Base-by-base conservation (phyloP, 495 filamentous ascomycete species). In the Xylaria bambusicola region DNA sequence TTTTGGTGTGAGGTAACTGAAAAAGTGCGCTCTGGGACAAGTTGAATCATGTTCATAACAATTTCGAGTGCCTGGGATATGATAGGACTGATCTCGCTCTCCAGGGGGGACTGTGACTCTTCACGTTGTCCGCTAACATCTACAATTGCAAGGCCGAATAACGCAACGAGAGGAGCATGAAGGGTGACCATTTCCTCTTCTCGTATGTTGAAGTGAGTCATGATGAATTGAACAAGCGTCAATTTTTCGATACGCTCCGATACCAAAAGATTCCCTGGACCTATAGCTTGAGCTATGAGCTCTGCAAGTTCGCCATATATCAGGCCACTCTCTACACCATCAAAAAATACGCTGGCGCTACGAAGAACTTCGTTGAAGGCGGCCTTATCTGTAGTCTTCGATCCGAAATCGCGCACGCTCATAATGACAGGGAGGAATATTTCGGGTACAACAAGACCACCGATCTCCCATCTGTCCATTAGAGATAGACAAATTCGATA, bases 391-490 rank as follows among this genome's bases (percentile, higher is more conserved):
- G 74, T 56, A 44, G 87, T 76, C 54, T 74, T 69, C 41, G 69
- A 66, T 68, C 92, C 85, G 73, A 91, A 97, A 17, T 74, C 69
- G 61, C 86, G 84, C 44, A 96, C 84, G 60, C 84, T 93, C 67
- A 86, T 75, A 58, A 98, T 83, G n/a, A 91, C 85, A 10, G 92
- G 89, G 1, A 96, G 75, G 66, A 99, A 98, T 10, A 98, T 84
- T 27, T 88, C 85, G 0, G 93, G 89, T 6, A 97, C 86, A 49
- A 99, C 86, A 21, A 92, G 76, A 10, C 89, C 91, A 18, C 94
- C 94, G 65, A 99, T 90, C 67, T 99, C 95, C 92, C 91, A 97
- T 27, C 91, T 84, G 75, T 99, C 94, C 95, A 98, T 97, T 52
- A 99, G 75, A 15, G 95, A 97, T 5, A 97, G 77, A 53, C 91